Conservation (phyloP, 164 flowering plant species). For the Amborella trichopoda region DNA sequence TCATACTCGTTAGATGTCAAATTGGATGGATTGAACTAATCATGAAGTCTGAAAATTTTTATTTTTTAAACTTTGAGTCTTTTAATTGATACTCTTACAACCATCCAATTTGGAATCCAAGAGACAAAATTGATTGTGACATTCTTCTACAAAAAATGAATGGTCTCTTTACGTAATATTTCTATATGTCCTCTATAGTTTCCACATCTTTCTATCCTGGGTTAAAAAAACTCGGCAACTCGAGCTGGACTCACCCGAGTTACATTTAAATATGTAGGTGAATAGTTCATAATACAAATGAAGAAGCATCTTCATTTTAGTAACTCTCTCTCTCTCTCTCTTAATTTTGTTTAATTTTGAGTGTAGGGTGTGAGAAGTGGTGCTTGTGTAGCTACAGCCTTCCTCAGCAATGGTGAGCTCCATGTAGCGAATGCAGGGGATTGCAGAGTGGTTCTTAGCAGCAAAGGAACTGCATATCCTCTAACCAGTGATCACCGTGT, state of each 20-base stretch:
- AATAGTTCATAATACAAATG: not conserved
- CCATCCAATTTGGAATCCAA: too few relatives aligned
- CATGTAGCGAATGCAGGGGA: slow-evolving; percentile 44
- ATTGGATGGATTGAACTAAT: too few relatives aligned
- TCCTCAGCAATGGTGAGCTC: slow-evolving; percentile 24
- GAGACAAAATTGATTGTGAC: too few relatives aligned
- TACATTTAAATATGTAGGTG: not conserved
- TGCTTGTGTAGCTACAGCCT: slow-evolving; percentile 38
- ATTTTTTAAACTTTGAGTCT: too few relatives aligned
- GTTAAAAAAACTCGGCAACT: not conserved
- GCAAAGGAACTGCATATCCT: slow-evolving; percentile 28
- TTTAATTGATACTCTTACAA: too few relatives aligned
- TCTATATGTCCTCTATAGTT: not conserved
- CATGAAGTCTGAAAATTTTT: too few relatives aligned
- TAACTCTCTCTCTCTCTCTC: not conserved
- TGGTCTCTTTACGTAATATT: too few relatives aligned
- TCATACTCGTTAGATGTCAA: too few relatives aligned
- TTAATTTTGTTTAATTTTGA: not conserved
- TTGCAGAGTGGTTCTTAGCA: slow-evolving; percentile 46
- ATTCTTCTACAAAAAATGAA: too few relatives aligned
- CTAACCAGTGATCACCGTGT: slow-evolving; percentile 38
- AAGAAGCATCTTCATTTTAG: not conserved
- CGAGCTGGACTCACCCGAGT: not conserved
- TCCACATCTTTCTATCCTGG: not conserved
- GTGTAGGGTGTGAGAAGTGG: slow-evolving; percentile 35